Base-by-base conservation (phyloP, 805 yeast genomes). In the Schizosaccharomyces octosporus region DNA sequence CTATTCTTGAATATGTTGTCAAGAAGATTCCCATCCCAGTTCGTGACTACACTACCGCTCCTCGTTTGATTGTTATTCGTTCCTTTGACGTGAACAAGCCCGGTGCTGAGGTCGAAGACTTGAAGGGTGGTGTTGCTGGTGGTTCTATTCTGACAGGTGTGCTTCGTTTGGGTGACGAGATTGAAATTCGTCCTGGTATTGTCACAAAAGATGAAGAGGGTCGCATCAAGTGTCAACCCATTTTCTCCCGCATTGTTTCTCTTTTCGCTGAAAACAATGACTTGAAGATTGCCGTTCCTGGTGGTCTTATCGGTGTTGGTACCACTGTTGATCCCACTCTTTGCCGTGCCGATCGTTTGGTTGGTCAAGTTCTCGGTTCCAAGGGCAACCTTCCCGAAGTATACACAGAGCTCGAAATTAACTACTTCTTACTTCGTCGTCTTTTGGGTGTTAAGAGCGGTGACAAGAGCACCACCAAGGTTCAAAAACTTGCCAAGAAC, bases 51-150 rank as follows among this genome's bases (percentile, higher is more conserved):
- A 74, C 82, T 66, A 94, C 95, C 54, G 82, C 88, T 63, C 98
- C 99, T 68, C 83, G 94, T 70, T 81, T 93, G 69, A 93, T 93
- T 72, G 97, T 93, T 63, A 94, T 93, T 70, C 85, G 99, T 78
- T 90, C 97, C 42, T 93, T 93, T 72, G 99, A 93, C 74, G 98
- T 93, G 66, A 93, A 93, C 78, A 89, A 87, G 75, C 99, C 99
- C 64, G 99, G 99, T 77, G 83, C 96, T 55, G 97, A 89, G 75
- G 87, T 94, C 67, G 89, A 85, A 66, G 97, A 90, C 69, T 80
- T 93, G 72, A 89, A 89, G 76, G 99, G 99, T 70, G 99, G 99
- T 82, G 97, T 93, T 72, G 99, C 99, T 58, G 99, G 99, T 78
- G 99, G 99, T 67, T 87, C 96, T 61, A 90, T 93, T 69, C 79